phyloP scores from a whole-genome alignment of 2,329 filamentous ascomycete species.

The Neofusicoccum umdonicola region DNA sequence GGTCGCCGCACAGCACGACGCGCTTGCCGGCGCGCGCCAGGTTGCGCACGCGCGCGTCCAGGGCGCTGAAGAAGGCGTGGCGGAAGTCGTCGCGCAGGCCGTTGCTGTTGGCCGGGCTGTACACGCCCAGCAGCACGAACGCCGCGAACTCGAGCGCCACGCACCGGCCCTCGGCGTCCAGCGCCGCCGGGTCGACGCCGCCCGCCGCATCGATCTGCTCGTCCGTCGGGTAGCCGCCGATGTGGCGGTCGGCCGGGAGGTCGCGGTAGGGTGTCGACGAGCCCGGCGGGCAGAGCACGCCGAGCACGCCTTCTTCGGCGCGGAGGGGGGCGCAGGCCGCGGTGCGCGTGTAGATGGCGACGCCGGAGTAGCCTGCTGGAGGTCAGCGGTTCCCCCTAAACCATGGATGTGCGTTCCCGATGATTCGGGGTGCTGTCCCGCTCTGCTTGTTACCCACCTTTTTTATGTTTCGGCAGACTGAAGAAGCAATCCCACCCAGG shows the following conservation, averaged over 20 bases:
- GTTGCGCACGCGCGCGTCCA: constrained; percentile 84
- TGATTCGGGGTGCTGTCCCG: neutral
- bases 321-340: constrained; percentile 79
- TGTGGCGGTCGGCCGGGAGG: constrained; percentile 69
- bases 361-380: constrained; percentile 80
- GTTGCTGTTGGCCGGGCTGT: constrained; percentile 86
- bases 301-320: constrained; percentile 91
- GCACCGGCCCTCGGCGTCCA: constrained; percentile 91
- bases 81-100: constrained; percentile 81
- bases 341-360: constrained; percentile 92
- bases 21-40: constrained; percentile 76
- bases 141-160: constrained; percentile 90
- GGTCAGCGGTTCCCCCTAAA: neutral
- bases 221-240: constrained; percentile 80
- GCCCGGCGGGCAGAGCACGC: constrained; percentile 71
- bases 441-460: constrained; percentile 57
- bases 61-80: constrained; percentile 70
- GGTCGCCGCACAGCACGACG: constrained; percentile 80
- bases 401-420: too few relatives aligned
- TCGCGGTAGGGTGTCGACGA: constrained; percentile 65
- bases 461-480: constrained; percentile 89
- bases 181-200: constrained; percentile 62
- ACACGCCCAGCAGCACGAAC: constrained; percentile 89
- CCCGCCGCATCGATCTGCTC: constrained; percentile 63
- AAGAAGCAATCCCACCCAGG: constrained; percentile 96